phyloP scores from a whole-genome alignment of 1,284 basidiomycete species.

The Pisolithus thermaeus region DNA sequence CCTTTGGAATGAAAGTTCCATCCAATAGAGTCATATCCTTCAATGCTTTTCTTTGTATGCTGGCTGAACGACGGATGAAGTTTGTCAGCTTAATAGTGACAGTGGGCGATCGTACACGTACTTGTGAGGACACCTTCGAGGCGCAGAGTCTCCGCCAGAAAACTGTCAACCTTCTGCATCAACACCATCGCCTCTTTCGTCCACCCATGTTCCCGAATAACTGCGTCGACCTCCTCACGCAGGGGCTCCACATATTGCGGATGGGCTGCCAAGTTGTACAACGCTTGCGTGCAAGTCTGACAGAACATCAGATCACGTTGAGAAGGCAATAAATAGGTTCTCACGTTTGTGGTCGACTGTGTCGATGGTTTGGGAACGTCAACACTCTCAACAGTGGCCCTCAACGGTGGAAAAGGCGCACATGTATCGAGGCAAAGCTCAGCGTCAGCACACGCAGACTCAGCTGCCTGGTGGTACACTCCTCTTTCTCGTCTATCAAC shows the following conservation, averaged over 20 bases:
- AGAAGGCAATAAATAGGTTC: not conserved
- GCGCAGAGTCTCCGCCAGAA: conserved; percentile 39
- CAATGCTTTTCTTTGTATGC: conserved; percentile 29
- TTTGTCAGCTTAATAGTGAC: not conserved
- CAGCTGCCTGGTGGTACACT: conserved; percentile 21
- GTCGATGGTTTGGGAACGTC: conserved; percentile 19
- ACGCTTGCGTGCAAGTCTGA: conserved; percentile 30
- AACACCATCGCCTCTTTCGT: conserved; percentile 35
- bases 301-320: not conserved
- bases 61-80: conserved; percentile 17
- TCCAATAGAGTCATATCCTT: conserved; percentile 38
- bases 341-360: conserved; percentile 14
- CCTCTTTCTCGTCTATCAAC: conserved; percentile 27
- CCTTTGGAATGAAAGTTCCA: conserved; percentile 35
- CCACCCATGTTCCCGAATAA: conserved; percentile 38
- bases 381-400: not conserved
- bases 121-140: conserved; percentile 20
- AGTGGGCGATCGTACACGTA: conserved; percentile 11
- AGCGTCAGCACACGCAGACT: conserved; percentile 29
- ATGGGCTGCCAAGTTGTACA: conserved; percentile 33
- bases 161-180: conserved; percentile 44
- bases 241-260: conserved; percentile 34
- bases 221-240: conserved; percentile 39
- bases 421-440: conserved; percentile 39
- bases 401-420: conserved; percentile 1